Evolutionary conservation across 768 basidiomycete genomes (phyloP).

Genomic region (Russula griseocarnosa): DNA sequence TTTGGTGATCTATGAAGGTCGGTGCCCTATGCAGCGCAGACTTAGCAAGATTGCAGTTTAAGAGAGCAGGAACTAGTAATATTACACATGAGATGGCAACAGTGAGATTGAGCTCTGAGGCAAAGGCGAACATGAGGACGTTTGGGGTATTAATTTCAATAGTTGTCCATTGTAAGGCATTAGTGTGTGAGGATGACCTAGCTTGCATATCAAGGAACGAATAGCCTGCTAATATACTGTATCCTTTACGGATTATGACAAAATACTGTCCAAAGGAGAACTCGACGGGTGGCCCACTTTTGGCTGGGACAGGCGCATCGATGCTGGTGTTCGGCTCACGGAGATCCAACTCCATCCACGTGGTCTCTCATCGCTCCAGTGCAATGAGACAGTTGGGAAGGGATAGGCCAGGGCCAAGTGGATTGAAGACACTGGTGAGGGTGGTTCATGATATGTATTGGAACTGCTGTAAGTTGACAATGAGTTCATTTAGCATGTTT

Average conservation of each 20-base stretch:
- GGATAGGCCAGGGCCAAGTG: conserved; percentile 10
- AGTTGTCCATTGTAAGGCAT: conserved; percentile 10
- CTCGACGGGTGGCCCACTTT: background rate
- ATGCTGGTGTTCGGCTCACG: background rate
- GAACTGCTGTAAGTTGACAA: background rate
- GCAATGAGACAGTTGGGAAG: conserved; percentile 4
- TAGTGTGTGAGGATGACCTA: background rate
- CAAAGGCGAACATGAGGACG: conserved; percentile 19
- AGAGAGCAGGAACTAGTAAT: background rate
- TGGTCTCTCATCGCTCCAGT: background rate
- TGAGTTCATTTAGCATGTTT: conserved; percentile 5
- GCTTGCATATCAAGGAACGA: conserved; percentile 18
- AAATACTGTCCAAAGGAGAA: conserved; percentile 21
- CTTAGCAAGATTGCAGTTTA: background rate
- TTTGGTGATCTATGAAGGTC: background rate
- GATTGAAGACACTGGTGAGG: conserved; percentile 19
- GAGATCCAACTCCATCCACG: conserved; percentile 7
- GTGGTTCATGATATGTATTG: conserved; percentile 13
- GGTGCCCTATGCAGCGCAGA: conserved; percentile 10
- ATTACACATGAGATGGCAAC: conserved; percentile 19
- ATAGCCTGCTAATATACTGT: conserved; percentile 4
- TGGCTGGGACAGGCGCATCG: background rate
- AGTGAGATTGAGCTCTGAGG: conserved; percentile 19
- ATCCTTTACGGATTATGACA: conserved; percentile 16
- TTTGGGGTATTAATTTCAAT: conserved; percentile 12